A percentile compares a stretch with the other conserved stretches of the same genome.
phyloP scores from a whole-genome alignment of 2,329 filamentous ascomycete genomes.

The Penicillium sp. region DNA sequence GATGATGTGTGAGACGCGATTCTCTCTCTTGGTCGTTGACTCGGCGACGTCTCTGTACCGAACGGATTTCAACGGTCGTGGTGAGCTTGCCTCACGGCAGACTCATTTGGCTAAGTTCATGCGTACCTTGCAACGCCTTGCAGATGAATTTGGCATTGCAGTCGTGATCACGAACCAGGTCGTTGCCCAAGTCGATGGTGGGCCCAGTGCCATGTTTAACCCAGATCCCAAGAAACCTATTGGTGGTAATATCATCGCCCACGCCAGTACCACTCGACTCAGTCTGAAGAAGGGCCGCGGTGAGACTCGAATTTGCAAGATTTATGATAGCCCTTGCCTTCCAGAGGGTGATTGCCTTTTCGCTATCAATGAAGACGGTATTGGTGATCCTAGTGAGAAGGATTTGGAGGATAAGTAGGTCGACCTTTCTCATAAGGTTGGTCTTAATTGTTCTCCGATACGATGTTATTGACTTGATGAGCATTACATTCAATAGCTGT shows the following conservation, averaged over 20 bases:
- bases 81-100: conserved; percentile 91
- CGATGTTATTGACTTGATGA: conserved; percentile 25
- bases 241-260: conserved; percentile 97
- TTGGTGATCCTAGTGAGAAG: conserved; percentile 92
- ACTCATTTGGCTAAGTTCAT: conserved; percentile 50
- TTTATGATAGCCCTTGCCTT: conserved; percentile 96
- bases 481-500: conserved; percentile 6
- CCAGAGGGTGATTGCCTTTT: conserved; percentile 96
- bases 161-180: conserved; percentile 99
- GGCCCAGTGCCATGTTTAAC: conserved; percentile 97
- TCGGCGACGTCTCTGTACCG: conserved; percentile 93
- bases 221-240: conserved; percentile 99
- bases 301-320: conserved; percentile 97
- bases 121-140: conserved; percentile 49
- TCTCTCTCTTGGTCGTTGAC: conserved; percentile 92
- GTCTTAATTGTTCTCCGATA: conserved; percentile 15
- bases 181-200: conserved; percentile 95
- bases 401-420: conserved; percentile 78
- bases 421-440: conserved; percentile 1
- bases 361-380: conserved; percentile 95
- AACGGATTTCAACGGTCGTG: conserved; percentile 94
- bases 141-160: conserved; percentile 85
- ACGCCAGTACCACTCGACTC: conserved; percentile 90
- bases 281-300: conserved; percentile 93
- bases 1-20: conserved; percentile 99